Conservation (phyloP, 31 red algal genomes). For the Bonnemaisonia californica region DNA sequence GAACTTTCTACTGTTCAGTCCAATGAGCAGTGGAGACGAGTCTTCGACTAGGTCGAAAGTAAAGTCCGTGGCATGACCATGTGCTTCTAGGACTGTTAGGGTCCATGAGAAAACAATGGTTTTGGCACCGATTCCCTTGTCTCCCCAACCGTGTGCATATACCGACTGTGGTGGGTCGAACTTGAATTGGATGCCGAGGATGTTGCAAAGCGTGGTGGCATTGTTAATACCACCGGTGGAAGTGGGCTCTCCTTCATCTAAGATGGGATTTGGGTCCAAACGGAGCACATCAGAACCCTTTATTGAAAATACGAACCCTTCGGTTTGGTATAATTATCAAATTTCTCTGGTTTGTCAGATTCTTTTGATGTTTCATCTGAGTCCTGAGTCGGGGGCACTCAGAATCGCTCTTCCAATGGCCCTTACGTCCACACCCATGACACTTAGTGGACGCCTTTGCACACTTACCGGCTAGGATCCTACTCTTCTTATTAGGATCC, state of each 20-base stretch:
- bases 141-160: slow-evolving; percentile 40
- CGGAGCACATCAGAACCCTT: background rate
- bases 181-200: slow-evolving; percentile 23
- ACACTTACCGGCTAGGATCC: too few relatives aligned
- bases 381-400: background rate
- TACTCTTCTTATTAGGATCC: too few relatives aligned
- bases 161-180: background rate
- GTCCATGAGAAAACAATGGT: slow-evolving; percentile 6
- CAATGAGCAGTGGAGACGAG: slow-evolving; percentile 33
- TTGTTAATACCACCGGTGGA: slow-evolving; percentile 16
- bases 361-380: background rate
- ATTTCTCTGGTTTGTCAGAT: background rate
- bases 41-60: slow-evolving; percentile 40
- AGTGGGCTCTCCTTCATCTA: slow-evolving; percentile 19
- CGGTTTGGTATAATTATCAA: background rate
- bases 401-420: background rate
- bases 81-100: background rate
- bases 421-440: background rate
- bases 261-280: slow-evolving; percentile 22
- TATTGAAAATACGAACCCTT: background rate
- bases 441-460: too few relatives aligned
- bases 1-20: slow-evolving; percentile 33
- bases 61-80: slow-evolving; percentile 22
- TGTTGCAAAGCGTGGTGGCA: slow-evolving; percentile 7
- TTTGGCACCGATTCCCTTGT: background rate